phyloP scores from a whole-genome alignment of 495 filamentous ascomycete genomes.

The Aspergillus saccharolyticus region DNA sequence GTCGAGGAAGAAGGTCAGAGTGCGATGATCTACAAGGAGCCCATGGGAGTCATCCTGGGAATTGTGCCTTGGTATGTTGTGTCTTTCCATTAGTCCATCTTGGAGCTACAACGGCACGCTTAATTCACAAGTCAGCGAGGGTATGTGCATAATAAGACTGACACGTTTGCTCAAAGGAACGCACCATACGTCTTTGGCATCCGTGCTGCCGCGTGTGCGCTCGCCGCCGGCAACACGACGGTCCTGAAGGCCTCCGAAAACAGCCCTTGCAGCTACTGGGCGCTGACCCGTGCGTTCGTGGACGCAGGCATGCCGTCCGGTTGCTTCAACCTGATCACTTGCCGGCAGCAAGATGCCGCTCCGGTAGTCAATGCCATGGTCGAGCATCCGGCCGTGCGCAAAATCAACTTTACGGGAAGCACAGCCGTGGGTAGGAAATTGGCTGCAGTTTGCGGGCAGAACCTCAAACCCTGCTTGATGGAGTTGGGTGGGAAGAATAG shows the following conservation, averaged over 20 bases:
- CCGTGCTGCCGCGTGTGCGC: conserved; percentile 63
- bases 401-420: conserved; percentile 59
- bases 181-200: conserved; percentile 62
- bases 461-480: conserved; percentile 57
- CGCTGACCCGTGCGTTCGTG: conserved; percentile 59
- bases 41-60: conserved; percentile 73
- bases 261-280: conserved; percentile 68
- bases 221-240: conserved; percentile 77
- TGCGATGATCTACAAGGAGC: conserved; percentile 69
- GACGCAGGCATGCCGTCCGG: conserved; percentile 66
- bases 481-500: conserved; percentile 59
- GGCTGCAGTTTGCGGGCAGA: conserved; percentile 46
- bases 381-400: conserved; percentile 51
- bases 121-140: background rate
- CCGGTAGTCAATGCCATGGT: conserved; percentile 53
- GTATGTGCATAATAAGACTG: no score
- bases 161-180: conserved; percentile 42
- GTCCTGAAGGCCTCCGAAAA: conserved; percentile 72
- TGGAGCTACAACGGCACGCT: background rate
- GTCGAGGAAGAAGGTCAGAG: conserved; percentile 49
- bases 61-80: conserved; percentile 72
- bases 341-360: conserved; percentile 47
- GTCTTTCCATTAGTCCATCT: background rate
- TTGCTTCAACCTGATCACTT: conserved; percentile 50
- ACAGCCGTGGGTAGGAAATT: conserved; percentile 54